Percentiles rank a stretch among this genome's conserved stretches.
Conservation (phyloP, 768 basidiomycete genomes). For the Lactarius deliciosus region DNA sequence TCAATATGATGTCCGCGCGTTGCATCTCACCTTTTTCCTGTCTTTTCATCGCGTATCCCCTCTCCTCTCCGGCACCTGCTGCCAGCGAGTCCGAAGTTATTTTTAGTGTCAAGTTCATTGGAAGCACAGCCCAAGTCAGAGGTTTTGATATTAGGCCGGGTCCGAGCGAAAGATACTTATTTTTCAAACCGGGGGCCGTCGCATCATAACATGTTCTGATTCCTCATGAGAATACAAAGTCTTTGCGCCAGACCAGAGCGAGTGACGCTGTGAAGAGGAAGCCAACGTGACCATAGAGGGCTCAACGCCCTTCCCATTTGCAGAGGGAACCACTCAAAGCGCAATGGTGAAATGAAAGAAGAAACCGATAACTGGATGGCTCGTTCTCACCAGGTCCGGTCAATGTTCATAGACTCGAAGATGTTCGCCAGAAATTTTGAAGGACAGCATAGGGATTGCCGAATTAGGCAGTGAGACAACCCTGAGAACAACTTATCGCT, state of each 20-base stretch:
- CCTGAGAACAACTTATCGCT: neutral
- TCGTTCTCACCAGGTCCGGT: neutral
- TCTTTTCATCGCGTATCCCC: neutral
- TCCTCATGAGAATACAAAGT: neutral
- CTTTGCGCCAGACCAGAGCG: neutral
- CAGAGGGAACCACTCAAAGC: neutral
- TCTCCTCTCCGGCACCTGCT: neutral
- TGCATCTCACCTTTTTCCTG: constrained; percentile 1
- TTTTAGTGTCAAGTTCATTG: neutral
- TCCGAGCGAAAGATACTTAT: neutral
- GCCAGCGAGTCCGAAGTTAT: neutral
- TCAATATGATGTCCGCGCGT: neutral
- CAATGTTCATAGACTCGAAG: neutral
- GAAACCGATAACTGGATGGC: neutral
- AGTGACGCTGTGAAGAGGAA: neutral
- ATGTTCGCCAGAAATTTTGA: neutral
- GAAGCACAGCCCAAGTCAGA: neutral
- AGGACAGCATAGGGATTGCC: neutral
- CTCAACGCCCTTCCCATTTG: neutral
- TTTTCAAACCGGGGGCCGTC: neutral
- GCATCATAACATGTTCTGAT: neutral
- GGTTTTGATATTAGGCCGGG: neutral
- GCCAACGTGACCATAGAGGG: neutral
- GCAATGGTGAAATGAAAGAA: neutral
- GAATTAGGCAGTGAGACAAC: neutral